These are phyloP conservation scores for Fragilaria crotonensis DNA, from an alignment of 108 stramenopile species.

Conservation along the genomic window DNA sequence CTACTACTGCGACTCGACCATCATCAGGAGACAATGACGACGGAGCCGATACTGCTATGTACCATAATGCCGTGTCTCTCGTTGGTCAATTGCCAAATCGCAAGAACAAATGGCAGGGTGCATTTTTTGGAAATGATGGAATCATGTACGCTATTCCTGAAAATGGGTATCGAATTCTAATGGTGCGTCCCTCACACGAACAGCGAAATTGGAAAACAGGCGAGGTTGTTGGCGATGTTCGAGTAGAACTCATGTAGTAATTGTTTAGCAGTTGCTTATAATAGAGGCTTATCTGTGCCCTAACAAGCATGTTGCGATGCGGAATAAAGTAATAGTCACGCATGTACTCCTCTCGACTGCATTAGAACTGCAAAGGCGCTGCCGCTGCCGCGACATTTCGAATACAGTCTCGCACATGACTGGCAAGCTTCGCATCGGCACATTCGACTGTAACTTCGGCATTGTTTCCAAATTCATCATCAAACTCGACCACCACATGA, in stretches of 20 bases:
- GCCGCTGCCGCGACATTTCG: slow-evolving; percentile 44
- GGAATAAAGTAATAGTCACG: background rate
- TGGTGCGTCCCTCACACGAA: slow-evolving; percentile 61
- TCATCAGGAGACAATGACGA: too few species aligned
- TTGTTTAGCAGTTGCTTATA: background rate
- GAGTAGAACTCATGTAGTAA: slow-evolving; percentile 34
- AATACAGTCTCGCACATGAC: slow-evolving; percentile 68
- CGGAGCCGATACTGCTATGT: too few species aligned
- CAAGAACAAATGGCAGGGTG: slow-evolving; percentile 84
- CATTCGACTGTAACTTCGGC: slow-evolving; percentile 78
- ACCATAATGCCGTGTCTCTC: too few species aligned
- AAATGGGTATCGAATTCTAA: slow-evolving; percentile 60
- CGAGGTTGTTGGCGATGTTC: slow-evolving; percentile 33
- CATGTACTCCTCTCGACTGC: background rate
- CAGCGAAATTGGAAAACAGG: too few species aligned
- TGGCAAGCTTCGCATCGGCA: slow-evolving; percentile 58
- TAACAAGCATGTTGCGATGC: background rate
- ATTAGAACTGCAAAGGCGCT: slow-evolving; percentile 22
- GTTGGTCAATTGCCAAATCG: slow-evolving; percentile 49
- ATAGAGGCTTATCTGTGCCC: too few species aligned
- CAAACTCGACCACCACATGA: slow-evolving; percentile 60
- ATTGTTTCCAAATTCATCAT: slow-evolving; percentile 19
- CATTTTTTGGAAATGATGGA: slow-evolving; percentile 57
- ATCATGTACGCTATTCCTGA: slow-evolving; percentile 77
- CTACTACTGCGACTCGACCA: too few species aligned